Evolutionary conservation across 495 filamentous ascomycete species (phyloP), one percentile per base, ranked within the genome.

Genomic region (Daldinia grandis): DNA sequence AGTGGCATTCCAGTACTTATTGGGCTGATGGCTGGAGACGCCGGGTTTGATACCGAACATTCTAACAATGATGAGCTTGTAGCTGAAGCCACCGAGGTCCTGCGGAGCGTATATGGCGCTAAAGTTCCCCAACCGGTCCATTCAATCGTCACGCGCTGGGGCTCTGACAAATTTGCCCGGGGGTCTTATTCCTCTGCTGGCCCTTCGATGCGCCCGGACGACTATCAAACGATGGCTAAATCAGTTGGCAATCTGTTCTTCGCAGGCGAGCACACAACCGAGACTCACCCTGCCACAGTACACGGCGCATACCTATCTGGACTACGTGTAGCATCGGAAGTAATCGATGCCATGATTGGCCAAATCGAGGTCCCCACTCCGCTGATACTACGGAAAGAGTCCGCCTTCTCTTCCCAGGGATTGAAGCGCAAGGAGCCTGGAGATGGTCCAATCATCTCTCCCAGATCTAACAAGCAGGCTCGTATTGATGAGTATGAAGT

Each of bases 221-320:
- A 99, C 78, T 98, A 98, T 78, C 93, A 98, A 76, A 81, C 88
- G 19, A 97, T 98, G 93, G 94, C 95, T n/a, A 81, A 86, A 68
- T 81, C 89, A 2, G 82, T 97, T 51, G 93, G 92, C 38, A 97
- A 95, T 64, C 82, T 99, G 17, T 94, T 95, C 82, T 99, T 99
- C 80, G 95, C 96, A 4, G 95, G 95, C 25, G 95, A 99, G 80
- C 95, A 95, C 40, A 98, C 95, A 3, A 97, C 91, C 77, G 93
- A 92, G 51, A 96, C 93, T 2, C 94, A 99, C 78, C 95, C 95
- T 8, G 95, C 95, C 28, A 98, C 95, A 5, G 95, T 98, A 1
- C 95, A 99, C 71, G 95, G 95, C 6, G 95, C 95, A 5, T 99
- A 97, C 77, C 87, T 99, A 21, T 96, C 94, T 7, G 95, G 95